Percentiles rank a stretch among this genome's conserved stretches.
phyloP scores from a whole-genome alignment of 2,329 filamentous ascomycete genomes.

The Alternaria arborescens region DNA sequence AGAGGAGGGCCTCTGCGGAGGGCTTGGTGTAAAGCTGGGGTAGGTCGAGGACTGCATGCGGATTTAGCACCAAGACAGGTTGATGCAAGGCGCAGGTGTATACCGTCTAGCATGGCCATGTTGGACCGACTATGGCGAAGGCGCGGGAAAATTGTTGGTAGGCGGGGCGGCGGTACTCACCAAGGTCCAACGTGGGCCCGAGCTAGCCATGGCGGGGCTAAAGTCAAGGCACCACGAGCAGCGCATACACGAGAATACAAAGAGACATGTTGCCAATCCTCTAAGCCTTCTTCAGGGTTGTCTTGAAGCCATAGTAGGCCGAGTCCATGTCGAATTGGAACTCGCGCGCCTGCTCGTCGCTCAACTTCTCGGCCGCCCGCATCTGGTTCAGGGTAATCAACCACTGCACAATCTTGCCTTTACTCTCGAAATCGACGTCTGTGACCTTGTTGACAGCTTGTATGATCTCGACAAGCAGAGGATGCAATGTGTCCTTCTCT shows the following conservation, averaged over 20 bases:
- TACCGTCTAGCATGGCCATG: conserved; percentile 45
- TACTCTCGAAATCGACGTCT: conserved; percentile 90
- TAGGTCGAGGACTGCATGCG: conserved; percentile 70
- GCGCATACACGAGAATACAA: background rate
- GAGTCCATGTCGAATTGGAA: conserved; percentile 92
- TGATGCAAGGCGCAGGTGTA: background rate
- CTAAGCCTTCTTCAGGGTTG: conserved; percentile 64
- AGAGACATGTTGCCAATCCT: conserved; percentile 8
- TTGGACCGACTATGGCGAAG: conserved; percentile 12
- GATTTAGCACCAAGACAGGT: conserved; percentile 20
- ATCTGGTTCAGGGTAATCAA: conserved; percentile 97
- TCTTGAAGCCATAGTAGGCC: conserved; percentile 93
- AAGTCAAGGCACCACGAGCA: background rate
- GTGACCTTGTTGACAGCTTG: conserved; percentile 98
- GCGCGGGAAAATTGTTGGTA: conserved; percentile 14
- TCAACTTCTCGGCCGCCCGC: conserved; percentile 91
- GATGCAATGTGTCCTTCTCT: conserved; percentile 96
- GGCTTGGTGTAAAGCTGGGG: conserved; percentile 86
- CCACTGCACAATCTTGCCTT: conserved; percentile 98
- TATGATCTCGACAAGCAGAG: conserved; percentile 92
- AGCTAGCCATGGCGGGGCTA: conserved; percentile 21
- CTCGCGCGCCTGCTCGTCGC: conserved; percentile 86
- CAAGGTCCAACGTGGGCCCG: conserved; percentile 26
- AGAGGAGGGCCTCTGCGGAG: conserved; percentile 68
- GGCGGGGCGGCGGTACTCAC: conserved; percentile 17